Conservation (phyloP, 495 filamentous ascomycete species). For the Hypoxylon subgilvum region DNA sequence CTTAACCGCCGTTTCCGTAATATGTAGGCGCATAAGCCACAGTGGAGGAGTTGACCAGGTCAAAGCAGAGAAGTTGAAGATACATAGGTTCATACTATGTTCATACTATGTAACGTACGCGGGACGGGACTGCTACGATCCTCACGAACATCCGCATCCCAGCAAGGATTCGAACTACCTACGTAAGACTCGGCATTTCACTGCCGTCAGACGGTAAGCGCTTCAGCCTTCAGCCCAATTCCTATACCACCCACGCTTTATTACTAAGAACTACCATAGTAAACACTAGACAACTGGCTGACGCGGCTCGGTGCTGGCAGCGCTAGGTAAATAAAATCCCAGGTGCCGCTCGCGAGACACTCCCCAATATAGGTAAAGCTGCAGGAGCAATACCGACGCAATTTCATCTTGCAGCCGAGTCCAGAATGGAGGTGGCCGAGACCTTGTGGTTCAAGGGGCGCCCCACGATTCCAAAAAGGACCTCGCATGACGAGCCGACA, state of each 20-base stretch:
- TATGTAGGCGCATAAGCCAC: conserved; percentile 24
- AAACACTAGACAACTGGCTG: too few relatives aligned
- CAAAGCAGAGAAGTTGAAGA: conserved; percentile 3
- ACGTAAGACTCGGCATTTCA: conserved; percentile 23
- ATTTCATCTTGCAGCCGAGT: conserved; percentile 41
- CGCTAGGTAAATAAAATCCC: neutral
- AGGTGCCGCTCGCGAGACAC: conserved; percentile 22
- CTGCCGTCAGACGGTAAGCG: conserved; percentile 5
- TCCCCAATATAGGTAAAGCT: conserved; percentile 23
- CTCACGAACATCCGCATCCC: neutral
- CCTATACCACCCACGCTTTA: too few relatives aligned
- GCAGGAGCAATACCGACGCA: conserved; percentile 42
- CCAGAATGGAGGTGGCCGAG: conserved; percentile 32
- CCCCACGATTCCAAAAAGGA: conserved; percentile 37
- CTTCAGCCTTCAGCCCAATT: too few relatives aligned
- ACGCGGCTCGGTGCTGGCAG: too few relatives aligned
- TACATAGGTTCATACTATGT: too few relatives aligned
- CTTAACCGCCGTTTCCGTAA: conserved; percentile 24
- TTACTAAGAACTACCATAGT: too few relatives aligned
- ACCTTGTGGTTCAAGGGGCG: conserved; percentile 31
- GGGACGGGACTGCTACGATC: neutral
- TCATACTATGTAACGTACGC: too few relatives aligned
- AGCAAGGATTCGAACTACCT: conserved; percentile 4
- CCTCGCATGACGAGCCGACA: conserved; percentile 27
- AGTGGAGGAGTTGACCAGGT: conserved; percentile 18